phyloP scores from a whole-genome alignment of 192 early-diverging fungal species.

The Oehlia diaphana region DNA sequence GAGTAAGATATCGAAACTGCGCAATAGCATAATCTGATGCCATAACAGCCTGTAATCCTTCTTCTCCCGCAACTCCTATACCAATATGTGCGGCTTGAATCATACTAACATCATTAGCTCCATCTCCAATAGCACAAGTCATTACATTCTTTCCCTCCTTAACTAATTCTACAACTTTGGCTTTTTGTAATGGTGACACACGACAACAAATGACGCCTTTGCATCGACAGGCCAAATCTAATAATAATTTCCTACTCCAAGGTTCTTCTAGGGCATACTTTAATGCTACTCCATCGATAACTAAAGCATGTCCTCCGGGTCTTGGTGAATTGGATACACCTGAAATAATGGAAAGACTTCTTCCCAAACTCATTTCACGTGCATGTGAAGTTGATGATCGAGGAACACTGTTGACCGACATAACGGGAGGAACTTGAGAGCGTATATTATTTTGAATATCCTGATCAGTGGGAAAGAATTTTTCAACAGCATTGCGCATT shows the following conservation, averaged over 20 bases:
- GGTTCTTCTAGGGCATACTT: conserved; percentile 52
- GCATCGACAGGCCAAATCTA: conserved; percentile 59
- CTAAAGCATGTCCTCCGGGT: conserved; percentile 44
- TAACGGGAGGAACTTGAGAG: conserved; percentile 13
- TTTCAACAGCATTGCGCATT: conserved; percentile 44
- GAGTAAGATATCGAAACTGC: conserved; percentile 67
- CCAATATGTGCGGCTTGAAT: conserved; percentile 80
- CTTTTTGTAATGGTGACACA: conserved; percentile 77
- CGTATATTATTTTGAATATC: conserved; percentile 18
- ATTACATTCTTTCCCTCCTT: conserved; percentile 62
- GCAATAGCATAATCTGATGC: conserved; percentile 73
- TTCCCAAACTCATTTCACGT: conserved; percentile 19
- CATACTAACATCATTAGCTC: conserved; percentile 85
- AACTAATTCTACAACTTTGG: conserved; percentile 70
- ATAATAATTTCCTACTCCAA: conserved; percentile 42
- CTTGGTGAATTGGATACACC: conserved; percentile 1
- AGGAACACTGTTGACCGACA: neutral
- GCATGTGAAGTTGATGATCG: conserved; percentile 9
- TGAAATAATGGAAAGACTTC: conserved; percentile 15
- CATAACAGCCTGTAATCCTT: conserved; percentile 77
- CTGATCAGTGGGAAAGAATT: conserved; percentile 32
- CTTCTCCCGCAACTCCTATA: conserved; percentile 74
- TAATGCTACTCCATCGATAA: conserved; percentile 74
- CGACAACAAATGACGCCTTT: conserved; percentile 73
- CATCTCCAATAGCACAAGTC: conserved; percentile 78